These are phyloP conservation scores for Primulina eburnea DNA, from an alignment of 257 asterid species.

Conservation along the genomic window DNA sequence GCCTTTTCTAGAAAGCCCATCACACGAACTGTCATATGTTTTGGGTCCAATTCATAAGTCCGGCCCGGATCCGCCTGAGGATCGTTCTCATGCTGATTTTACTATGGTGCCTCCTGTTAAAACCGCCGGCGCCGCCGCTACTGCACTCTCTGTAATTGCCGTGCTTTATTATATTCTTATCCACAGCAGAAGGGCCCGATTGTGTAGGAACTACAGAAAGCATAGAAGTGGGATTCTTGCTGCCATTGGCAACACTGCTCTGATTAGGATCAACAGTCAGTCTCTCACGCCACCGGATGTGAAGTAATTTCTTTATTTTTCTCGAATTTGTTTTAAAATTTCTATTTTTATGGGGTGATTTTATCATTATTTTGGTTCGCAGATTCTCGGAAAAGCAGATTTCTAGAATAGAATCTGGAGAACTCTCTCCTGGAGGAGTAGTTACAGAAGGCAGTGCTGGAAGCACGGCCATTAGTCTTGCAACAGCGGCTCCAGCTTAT, in stretches of 20 bases:
- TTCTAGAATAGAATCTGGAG: conserved; percentile 81
- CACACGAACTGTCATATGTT: neutral
- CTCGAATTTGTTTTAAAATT: neutral
- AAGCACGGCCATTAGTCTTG: conserved; percentile 96
- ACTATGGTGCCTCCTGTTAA: conserved; percentile 51
- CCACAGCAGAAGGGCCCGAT: conserved; percentile 29
- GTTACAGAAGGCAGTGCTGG: conserved; percentile 99
- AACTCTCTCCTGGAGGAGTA: conserved; percentile 75
- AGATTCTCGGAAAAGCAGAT: conserved; percentile 96
- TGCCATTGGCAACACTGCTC: conserved; percentile 92
- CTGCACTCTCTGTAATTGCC: conserved; percentile 50
- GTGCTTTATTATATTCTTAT: conserved; percentile 48
- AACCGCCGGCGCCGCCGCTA: conserved; percentile 54
- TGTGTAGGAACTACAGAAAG: conserved; percentile 31
- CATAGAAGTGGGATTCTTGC: conserved; percentile 66
- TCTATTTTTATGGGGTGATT: neutral
- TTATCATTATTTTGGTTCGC: conserved; percentile 10
- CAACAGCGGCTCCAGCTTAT: conserved; percentile 91
- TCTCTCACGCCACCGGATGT: conserved; percentile 91
- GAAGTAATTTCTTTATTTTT: conserved; percentile 38
- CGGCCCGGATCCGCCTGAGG: neutral
- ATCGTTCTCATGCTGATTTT: conserved; percentile 2
- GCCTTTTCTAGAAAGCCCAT: neutral
- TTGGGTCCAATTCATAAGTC: conserved; percentile 6
- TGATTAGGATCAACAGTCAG: conserved; percentile 85